Evolutionary conservation across 345 rosid genomes (phyloP), one percentile per base, ranked within the genome.

Genomic region (Arabis alpina): DNA sequence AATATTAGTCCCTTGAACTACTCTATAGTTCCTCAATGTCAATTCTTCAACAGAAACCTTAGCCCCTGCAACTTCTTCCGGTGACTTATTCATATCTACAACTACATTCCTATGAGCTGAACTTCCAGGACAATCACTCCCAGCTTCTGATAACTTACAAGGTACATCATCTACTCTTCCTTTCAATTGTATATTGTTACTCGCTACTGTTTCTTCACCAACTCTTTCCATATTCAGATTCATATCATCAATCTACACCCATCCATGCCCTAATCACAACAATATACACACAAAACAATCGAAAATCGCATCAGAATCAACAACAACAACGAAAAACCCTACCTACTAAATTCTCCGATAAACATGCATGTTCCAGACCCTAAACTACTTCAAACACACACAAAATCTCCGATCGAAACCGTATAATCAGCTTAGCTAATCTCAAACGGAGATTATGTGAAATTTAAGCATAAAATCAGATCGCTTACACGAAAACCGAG

Each of bases 1-100:
- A 32, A 9, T 32, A 53, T 3, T 25, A 30, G 53, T 64, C 47
- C 66, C 76, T 67, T 78, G 79, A 78, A 68, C 76, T 5, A 64
- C 62, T 65, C 76, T 61, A 77, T 64, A 79, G 61, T 82, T 81
- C 14, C 74, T 71, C 54, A 72, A 61, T 0, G 84, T 81, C 71
- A 82, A 37, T 59, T 87, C 87, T 62, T 79, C 84, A 54, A 87
- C 79, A 8, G 59, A 68, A 10, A 55, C 16, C 61, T 70, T 79
- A 41, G 76, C 34, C 1, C 23, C 23, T 19, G 23, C 23, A 19
- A 19, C 23, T 32, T 79, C 78, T 4, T 63, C 82, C 7, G 68
- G 73, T 63, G 63, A 44, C 74, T 59, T 76, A 37, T 57, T 63
- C 2, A 60, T 19, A 61, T 65, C 80, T 8, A 56, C 19, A 61